Conservation (phyloP, 371 early-diverging fungal genomes). For the Parasitella parasitica region DNA sequence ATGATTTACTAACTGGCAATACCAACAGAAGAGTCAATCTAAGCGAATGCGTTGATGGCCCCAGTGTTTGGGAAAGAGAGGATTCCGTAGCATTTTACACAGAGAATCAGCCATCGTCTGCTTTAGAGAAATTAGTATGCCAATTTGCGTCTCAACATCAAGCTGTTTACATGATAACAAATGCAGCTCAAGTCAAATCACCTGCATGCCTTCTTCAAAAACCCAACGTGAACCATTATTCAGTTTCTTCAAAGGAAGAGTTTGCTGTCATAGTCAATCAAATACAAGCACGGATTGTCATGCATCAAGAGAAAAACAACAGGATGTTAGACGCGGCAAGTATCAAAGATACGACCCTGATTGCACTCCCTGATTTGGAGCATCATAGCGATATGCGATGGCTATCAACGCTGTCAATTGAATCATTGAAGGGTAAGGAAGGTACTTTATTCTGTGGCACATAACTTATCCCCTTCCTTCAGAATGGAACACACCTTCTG, state of each 20-base stretch:
- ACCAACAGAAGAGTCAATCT: neutral
- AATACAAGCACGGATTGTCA: conserved; percentile 14
- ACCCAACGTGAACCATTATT: neutral
- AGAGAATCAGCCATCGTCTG: neutral
- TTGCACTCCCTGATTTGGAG: neutral
- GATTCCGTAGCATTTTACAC: neutral
- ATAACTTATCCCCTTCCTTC: conserved; percentile 1
- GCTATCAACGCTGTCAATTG: conserved; percentile 51
- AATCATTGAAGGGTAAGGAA: conserved; percentile 49
- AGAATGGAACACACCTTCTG: conserved; percentile 6
- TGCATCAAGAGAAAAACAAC: conserved; percentile 17
- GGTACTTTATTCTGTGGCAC: conserved; percentile 41
- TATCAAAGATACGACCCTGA: neutral
- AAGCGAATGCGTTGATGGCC: neutral
- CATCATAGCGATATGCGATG: conserved; percentile 21
- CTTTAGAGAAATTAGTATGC: neutral
- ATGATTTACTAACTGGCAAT: neutral
- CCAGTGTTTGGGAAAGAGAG: neutral
- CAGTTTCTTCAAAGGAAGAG: neutral
- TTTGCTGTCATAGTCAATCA: conserved; percentile 11
- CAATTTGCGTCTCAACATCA: neutral
- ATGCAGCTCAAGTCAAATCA: neutral
- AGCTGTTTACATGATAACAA: neutral
- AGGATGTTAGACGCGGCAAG: conserved; percentile 6
- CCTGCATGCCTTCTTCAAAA: neutral